phyloP scores from a whole-genome alignment of 1,284 basidiomycete genomes.

The Cutaneotrichosporon sp. region DNA sequence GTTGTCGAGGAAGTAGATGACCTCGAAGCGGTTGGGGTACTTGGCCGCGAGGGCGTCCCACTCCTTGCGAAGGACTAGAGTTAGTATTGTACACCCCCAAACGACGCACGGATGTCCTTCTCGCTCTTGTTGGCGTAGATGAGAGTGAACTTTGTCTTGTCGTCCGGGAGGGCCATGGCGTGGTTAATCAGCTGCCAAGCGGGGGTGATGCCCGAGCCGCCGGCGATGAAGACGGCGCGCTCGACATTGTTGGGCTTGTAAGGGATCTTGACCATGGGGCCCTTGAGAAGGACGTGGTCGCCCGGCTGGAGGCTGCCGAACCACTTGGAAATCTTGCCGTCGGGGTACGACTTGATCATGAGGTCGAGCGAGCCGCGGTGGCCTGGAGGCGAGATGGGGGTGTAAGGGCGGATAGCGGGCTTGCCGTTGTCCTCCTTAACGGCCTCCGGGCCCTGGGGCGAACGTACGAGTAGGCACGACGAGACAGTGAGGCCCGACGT shows the following conservation, averaged over 20 bases:
- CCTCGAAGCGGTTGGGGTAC: slow-evolving; percentile 62
- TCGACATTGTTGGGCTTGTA: slow-evolving; percentile 83
- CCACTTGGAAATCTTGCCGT: slow-evolving; percentile 71
- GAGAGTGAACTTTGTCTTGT: slow-evolving; percentile 93
- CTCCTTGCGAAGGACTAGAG: slow-evolving; percentile 63
- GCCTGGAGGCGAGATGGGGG: slow-evolving; percentile 70
- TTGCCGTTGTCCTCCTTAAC: slow-evolving; percentile 71
- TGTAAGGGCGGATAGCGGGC: slow-evolving; percentile 82
- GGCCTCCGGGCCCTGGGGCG: slow-evolving; percentile 47
- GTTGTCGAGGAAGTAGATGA: slow-evolving; percentile 84
- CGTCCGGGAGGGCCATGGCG: slow-evolving; percentile 62
- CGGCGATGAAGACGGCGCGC: slow-evolving; percentile 80
- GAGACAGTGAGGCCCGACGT: slow-evolving; percentile 63
- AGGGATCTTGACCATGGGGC: slow-evolving; percentile 75
- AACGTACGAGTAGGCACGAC: slow-evolving; percentile 54
- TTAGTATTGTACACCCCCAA: no score
- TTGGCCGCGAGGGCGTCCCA: slow-evolving; percentile 69
- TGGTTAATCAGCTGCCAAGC: slow-evolving; percentile 61
- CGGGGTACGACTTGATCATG: slow-evolving; percentile 69
- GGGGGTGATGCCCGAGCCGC: slow-evolving; percentile 54
- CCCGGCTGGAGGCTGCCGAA: slow-evolving; percentile 69
- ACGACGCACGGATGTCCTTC: slow-evolving; percentile 62
- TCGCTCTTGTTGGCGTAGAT: slow-evolving; percentile 88
- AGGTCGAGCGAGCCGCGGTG: slow-evolving; percentile 69
- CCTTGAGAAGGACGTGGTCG: slow-evolving; percentile 81